Percentiles rank a stretch among this genome's conserved stretches.
These are phyloP conservation scores for Hericium erinaceus DNA, from an alignment of 768 basidiomycete genomes.

Conservation along the genomic window DNA sequence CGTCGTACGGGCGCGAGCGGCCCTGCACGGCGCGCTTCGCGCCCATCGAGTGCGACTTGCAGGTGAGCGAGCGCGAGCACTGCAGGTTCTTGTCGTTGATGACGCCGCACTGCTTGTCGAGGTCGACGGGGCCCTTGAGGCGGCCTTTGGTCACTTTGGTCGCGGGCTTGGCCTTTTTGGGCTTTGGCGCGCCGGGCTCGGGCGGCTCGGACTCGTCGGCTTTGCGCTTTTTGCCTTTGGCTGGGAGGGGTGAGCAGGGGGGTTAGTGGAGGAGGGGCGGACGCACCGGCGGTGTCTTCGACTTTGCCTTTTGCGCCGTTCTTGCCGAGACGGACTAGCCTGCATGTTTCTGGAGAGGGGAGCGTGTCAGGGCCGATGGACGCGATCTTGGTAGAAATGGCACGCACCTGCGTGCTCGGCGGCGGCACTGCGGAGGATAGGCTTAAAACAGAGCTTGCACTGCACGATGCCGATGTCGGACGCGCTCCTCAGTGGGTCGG, in stretches of 20 bases:
- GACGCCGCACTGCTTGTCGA: slow-evolving; percentile 90
- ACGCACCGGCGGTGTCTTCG: slow-evolving; percentile 29
- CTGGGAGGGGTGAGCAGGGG: slow-evolving; percentile 19
- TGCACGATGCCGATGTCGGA: slow-evolving; percentile 58
- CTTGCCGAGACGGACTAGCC: slow-evolving; percentile 46
- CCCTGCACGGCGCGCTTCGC: slow-evolving; percentile 89
- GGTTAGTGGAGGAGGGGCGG: too few relatives aligned
- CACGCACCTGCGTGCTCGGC: slow-evolving; percentile 66
- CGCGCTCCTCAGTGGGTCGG: slow-evolving; percentile 48
- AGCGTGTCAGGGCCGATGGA: not conserved
- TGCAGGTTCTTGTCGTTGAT: slow-evolving; percentile 92
- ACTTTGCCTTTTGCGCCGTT: slow-evolving; percentile 50
- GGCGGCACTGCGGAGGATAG: slow-evolving; percentile 65
- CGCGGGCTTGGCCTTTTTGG: slow-evolving; percentile 66
- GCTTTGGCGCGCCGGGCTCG: slow-evolving; percentile 55
- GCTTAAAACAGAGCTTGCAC: slow-evolving; percentile 78
- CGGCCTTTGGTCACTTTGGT: slow-evolving; percentile 73
- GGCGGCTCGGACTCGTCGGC: slow-evolving; percentile 61
- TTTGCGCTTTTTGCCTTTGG: slow-evolving; percentile 73
- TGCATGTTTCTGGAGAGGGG: slow-evolving; percentile 43
- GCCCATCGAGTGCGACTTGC: slow-evolving; percentile 97
- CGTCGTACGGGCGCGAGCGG: slow-evolving; percentile 77
- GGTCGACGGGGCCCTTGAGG: slow-evolving; percentile 78
- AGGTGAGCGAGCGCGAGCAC: slow-evolving; percentile 91
- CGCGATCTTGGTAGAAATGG: not conserved